A percentile compares a stretch with the other conserved stretches of the same genome.
Evolutionary conservation across 495 filamentous ascomycete genomes (phyloP).

Genomic region (Penicillium soppii): DNA sequence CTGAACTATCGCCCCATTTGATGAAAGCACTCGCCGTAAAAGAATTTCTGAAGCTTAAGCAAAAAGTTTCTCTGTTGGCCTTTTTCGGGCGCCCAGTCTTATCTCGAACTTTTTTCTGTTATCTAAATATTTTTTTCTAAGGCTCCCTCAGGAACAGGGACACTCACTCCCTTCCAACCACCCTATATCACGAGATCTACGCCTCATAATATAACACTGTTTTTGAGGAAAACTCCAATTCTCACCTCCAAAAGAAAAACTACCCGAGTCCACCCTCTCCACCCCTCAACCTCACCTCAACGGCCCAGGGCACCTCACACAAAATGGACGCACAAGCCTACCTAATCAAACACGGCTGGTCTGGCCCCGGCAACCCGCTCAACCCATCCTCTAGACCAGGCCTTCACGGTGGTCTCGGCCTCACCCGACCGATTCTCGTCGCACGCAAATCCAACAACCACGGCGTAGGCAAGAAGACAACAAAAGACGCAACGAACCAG

Average conservation of each 20-base stretch:
- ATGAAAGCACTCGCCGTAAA: too few species aligned
- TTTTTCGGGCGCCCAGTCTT: neutral
- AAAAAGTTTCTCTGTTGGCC: neutral
- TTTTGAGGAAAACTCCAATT: too few species aligned
- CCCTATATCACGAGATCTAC: too few species aligned
- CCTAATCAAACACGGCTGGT: slow-evolving; percentile 76
- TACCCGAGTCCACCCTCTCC: neutral
- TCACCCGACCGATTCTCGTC: slow-evolving; percentile 67
- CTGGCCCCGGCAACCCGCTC: slow-evolving; percentile 70
- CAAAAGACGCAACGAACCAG: slow-evolving; percentile 60
- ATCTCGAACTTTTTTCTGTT: slow-evolving; percentile 6
- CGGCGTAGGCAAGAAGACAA: slow-evolving; percentile 69
- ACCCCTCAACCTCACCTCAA: neutral
- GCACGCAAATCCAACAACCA: slow-evolving; percentile 65
- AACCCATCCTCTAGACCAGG: slow-evolving; percentile 63
- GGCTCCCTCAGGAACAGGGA: neutral
- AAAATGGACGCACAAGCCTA: slow-evolving; percentile 67
- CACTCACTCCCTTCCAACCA: neutral
- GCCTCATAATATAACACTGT: too few species aligned
- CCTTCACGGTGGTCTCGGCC: slow-evolving; percentile 59
- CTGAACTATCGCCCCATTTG: too few species aligned
- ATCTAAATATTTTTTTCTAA: neutral
- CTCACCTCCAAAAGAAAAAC: neutral
- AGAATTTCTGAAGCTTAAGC: too few species aligned
- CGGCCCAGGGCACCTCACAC: neutral